Base-by-base conservation (phyloP, 805 yeast genomes). In the Jamesozyma spencerorum region DNA sequence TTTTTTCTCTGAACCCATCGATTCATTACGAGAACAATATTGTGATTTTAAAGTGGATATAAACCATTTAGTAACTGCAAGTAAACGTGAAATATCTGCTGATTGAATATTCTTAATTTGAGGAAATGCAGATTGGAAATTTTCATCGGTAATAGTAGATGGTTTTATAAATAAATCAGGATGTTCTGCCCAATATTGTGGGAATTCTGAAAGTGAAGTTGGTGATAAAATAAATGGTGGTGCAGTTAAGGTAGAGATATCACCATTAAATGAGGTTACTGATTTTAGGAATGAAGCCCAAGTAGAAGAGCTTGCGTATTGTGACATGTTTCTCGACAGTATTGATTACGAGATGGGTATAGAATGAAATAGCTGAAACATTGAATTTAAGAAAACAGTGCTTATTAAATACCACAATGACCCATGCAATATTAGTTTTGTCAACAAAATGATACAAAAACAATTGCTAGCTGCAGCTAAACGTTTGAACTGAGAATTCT, bases 201-300 rank as follows among this genome's bases (percentile, higher is more conserved):
- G 83, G 64, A 85, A 92, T 67, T 92, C 98, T 27, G 77, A 77
- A 52, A 86, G 71, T 2, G 97, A 88, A 5, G 84, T 80, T 18
- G 96, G 86, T 3, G 95, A 85, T 48, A 92, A 70, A 49, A 92
- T 92, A 66, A 90, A 92, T 7, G 97, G 97, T 15, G 98, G 98
- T 3, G 98, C 98, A 2, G 98, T 88, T 57, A 92, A 68, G 3
- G 95, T 78, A 15, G 96, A 85, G 47, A 92, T 69, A 60, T 92
- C 98, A 34, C 96, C 96, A 51, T 87, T 86, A 64, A 85, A 90
- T 3, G 94, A 77, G 26, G 96, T 92, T 47, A 90, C 76, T 31
- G 95, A 85, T 64, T 85, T 85, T 50, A 92, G 70, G 57, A 90
- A 90, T 12, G 92, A 77, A 19, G 95, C 79, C 97, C 97, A 90